phyloP scores from a whole-genome alignment of 73 alveolate genomes.

The Tetrahymena elliotti region DNA sequence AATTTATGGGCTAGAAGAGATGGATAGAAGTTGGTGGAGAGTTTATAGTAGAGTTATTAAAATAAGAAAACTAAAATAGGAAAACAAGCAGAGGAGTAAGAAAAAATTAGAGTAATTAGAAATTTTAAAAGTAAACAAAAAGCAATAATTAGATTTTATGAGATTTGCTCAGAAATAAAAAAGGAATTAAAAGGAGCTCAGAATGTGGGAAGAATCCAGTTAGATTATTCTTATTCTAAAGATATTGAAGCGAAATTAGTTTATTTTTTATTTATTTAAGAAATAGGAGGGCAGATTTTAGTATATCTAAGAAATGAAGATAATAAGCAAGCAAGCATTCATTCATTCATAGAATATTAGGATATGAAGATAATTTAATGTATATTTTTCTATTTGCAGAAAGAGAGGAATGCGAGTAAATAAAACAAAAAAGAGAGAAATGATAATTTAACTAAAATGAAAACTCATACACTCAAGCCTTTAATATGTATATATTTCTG shows the following conservation, averaged over 20 bases:
- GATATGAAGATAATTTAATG: neutral
- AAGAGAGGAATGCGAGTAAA: neutral
- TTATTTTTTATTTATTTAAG: neutral
- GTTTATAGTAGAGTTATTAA: neutral
- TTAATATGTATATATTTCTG: neutral
- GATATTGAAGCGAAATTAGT: neutral
- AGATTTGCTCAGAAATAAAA: neutral
- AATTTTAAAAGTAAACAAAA: neutral
- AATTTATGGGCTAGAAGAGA: neutral
- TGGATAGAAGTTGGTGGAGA: neutral
- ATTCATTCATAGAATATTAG: neutral
- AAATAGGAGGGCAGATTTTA: neutral
- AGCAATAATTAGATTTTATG: neutral
- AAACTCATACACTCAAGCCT: neutral
- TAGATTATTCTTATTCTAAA: neutral
- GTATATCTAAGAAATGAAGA: neutral
- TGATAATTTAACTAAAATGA: neutral
- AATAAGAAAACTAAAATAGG: neutral
- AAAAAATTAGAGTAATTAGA: neutral
- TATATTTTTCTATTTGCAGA: neutral
- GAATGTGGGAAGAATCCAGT: conserved; percentile 2
- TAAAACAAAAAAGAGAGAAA: neutral
- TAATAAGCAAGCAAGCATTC: too few relatives aligned
- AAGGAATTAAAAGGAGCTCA: neutral
- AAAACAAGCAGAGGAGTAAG: neutral